These are phyloP conservation scores for Pyricularia pennisetigena DNA, from an alignment of 2,329 filamentous ascomycete species.

Conservation along the genomic window DNA sequence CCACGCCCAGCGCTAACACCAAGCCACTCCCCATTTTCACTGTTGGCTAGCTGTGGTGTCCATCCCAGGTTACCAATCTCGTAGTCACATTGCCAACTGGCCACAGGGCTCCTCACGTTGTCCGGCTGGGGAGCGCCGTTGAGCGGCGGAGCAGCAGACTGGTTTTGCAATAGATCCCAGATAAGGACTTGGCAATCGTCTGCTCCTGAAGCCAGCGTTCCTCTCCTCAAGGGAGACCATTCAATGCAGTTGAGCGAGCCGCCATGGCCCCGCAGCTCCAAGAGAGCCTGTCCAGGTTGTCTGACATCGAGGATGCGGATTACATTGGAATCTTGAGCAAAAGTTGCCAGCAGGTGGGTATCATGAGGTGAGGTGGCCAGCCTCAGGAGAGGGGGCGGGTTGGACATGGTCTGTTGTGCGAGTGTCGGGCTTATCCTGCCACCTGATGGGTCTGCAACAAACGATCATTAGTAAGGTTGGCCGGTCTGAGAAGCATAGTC, in stretches of 20 bases:
- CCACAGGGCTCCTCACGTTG: constrained; percentile 57
- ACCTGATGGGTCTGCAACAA: constrained; percentile 37
- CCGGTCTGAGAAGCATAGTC: too few species aligned
- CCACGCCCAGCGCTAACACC: constrained; percentile 73
- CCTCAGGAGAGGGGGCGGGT: constrained; percentile 67
- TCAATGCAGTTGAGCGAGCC: constrained; percentile 86
- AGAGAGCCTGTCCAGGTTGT: constrained; percentile 87
- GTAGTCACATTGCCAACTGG: constrained; percentile 78
- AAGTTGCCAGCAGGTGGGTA: constrained; percentile 86
- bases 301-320: constrained; percentile 94
- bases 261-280: constrained; percentile 84
- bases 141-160: constrained; percentile 30
- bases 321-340: constrained; percentile 83
- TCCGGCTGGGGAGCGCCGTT: constrained; percentile 43
- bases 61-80: constrained; percentile 79
- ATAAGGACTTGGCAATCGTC: constrained; percentile 88
- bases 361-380: constrained; percentile 91
- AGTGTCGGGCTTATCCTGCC: constrained; percentile 64
- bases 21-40: constrained; percentile 71
- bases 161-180: constrained; percentile 80
- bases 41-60: constrained; percentile 62
- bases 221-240: constrained; percentile 73
- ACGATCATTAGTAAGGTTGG: background rate
- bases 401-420: constrained; percentile 66
- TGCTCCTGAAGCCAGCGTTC: constrained; percentile 80